phyloP scores from a whole-genome alignment of 2,329 filamentous ascomycete species.

The Fusarium sp. region DNA sequence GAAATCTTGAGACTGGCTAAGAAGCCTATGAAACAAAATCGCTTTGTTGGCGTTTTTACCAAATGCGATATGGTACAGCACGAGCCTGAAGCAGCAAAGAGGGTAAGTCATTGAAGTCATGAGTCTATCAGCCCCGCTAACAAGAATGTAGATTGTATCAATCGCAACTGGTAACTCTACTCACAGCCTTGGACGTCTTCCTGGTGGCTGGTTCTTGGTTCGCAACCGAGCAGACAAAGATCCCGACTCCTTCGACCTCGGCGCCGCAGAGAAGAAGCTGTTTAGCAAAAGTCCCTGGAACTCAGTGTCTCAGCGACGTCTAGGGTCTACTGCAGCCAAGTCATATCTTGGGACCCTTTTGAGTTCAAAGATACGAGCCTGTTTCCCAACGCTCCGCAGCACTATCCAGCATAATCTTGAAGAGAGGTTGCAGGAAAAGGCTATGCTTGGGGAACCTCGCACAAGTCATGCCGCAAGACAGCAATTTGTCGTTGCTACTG shows the following conservation, averaged over 20 bases:
- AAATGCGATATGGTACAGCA: conserved; percentile 49
- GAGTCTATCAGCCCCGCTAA: neutral
- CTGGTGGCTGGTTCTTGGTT: conserved; percentile 51
- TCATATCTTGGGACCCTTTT: conserved; percentile 46
- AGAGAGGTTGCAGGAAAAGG: conserved; percentile 12
- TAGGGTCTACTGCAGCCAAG: conserved; percentile 47
- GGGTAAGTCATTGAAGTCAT: neutral
- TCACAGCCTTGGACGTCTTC: neutral
- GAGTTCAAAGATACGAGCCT: conserved; percentile 49
- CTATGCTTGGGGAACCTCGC: conserved; percentile 44
- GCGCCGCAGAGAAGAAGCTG: conserved; percentile 41
- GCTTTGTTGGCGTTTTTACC: conserved; percentile 53
- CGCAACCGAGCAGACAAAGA: conserved; percentile 47
- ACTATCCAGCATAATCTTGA: conserved; percentile 39
- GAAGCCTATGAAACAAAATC: conserved; percentile 41
- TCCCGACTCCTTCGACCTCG: conserved; percentile 40
- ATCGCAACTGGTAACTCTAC: conserved; percentile 14
- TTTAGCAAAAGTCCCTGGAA: conserved; percentile 47
- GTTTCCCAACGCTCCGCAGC: conserved; percentile 47
- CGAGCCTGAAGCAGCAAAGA: conserved; percentile 18
- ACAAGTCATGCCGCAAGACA: conserved; percentile 34
- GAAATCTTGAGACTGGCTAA: conserved; percentile 45
- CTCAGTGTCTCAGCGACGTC: conserved; percentile 33
- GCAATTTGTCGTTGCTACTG: conserved; percentile 42
- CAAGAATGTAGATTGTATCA: conserved; percentile 12